Evolutionary conservation across 208 protist species (phyloP).

Genomic region (Porcisia hertigi): DNA sequence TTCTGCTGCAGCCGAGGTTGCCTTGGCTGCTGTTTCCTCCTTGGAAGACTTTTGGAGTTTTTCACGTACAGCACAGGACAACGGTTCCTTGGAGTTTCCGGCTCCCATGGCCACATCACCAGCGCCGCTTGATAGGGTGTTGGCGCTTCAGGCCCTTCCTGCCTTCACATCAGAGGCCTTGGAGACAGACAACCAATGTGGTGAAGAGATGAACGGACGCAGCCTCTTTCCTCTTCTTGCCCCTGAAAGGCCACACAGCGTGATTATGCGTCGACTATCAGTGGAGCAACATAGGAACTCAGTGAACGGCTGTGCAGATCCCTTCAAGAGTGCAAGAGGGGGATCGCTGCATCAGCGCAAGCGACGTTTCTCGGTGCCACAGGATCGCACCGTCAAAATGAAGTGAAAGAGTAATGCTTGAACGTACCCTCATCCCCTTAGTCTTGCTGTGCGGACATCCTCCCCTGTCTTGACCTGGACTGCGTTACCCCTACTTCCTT

Average conservation of each 20-base stretch:
- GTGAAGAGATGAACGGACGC: not conserved
- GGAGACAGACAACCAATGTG: not conserved
- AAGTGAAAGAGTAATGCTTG: not conserved
- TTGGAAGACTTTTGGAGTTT: not conserved
- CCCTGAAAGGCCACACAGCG: not conserved
- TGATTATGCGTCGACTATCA: not conserved
- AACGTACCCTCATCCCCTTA: not conserved
- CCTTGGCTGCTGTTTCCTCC: not conserved
- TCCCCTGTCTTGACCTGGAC: not conserved
- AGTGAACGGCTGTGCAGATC: not conserved
- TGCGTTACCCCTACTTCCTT: slow-evolving; percentile 1
- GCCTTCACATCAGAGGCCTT: not conserved
- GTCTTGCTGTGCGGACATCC: too few species aligned
- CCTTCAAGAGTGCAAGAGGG: not conserved
- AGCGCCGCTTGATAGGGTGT: not conserved
- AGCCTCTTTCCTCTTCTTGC: not conserved
- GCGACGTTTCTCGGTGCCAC: not conserved
- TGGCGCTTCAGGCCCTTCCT: not conserved
- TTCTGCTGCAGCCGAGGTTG: not conserved
- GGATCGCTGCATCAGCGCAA: not conserved
- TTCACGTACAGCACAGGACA: not conserved
- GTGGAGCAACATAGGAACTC: slow-evolving; percentile 3
- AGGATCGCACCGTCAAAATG: slow-evolving; percentile 1
- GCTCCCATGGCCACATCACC: not conserved
- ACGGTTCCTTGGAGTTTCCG: not conserved